phyloP scores from a whole-genome alignment of 768 basidiomycete species.

The Calocybe gangraenosa region DNA sequence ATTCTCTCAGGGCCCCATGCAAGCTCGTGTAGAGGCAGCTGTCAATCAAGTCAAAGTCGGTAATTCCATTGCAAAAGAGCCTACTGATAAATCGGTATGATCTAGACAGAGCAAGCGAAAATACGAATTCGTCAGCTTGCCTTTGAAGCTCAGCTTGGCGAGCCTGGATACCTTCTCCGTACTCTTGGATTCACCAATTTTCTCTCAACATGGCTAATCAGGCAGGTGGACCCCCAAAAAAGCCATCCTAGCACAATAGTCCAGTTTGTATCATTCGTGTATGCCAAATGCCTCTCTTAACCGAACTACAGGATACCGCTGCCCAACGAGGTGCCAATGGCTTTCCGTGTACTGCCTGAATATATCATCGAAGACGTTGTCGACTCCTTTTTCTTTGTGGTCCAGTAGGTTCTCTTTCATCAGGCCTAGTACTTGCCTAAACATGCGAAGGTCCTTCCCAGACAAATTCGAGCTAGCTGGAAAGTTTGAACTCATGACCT shows the following conservation, averaged over 20 bases:
- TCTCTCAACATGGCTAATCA: slow-evolving; percentile 90
- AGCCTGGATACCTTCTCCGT: slow-evolving; percentile 78
- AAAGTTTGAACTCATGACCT: slow-evolving; percentile 82
- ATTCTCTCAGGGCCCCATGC: slow-evolving; percentile 53
- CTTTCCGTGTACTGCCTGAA: slow-evolving; percentile 88
- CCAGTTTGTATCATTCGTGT: slow-evolving; percentile 42
- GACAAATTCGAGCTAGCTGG: slow-evolving; percentile 81
- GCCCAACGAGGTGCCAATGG: slow-evolving; percentile 77
- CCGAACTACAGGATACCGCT: slow-evolving; percentile 68
- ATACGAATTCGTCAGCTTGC: slow-evolving; percentile 72
- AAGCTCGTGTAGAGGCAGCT: slow-evolving; percentile 72
- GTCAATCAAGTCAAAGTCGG: slow-evolving; percentile 76
- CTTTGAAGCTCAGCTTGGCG: slow-evolving; percentile 80
- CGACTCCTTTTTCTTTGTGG: slow-evolving; percentile 81
- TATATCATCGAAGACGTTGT: slow-evolving; percentile 93
- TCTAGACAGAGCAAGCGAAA: slow-evolving; percentile 64
- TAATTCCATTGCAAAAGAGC: background rate
- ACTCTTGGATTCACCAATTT: slow-evolving; percentile 85
- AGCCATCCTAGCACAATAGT: slow-evolving; percentile 66
- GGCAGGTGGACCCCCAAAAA: slow-evolving; percentile 80
- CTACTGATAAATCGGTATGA: background rate
- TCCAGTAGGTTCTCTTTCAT: slow-evolving; percentile 51
- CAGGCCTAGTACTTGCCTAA: background rate
- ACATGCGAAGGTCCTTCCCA: slow-evolving; percentile 45
- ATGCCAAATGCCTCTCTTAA: background rate